phyloP scores from a whole-genome alignment of 2,329 filamentous ascomycete species.

The Ceratocystis papillata region DNA sequence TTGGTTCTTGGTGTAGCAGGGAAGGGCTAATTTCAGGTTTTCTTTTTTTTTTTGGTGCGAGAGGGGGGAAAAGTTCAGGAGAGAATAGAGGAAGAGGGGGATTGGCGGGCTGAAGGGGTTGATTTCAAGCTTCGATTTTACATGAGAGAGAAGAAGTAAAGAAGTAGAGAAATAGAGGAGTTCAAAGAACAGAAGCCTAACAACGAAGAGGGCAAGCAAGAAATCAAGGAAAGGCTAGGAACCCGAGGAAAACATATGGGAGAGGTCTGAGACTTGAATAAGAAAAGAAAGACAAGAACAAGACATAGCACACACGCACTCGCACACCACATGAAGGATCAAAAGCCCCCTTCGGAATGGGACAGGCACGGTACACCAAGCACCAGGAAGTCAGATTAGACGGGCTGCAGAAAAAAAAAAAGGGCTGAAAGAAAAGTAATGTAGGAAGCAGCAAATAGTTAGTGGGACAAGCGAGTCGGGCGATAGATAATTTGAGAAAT shows the following conservation, averaged over 20 bases:
- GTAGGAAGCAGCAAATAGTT: too few relatives aligned
- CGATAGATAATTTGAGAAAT: not conserved
- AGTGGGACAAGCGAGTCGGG: not conserved
- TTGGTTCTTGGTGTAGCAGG: slow-evolving; percentile 5
- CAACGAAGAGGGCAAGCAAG: not conserved
- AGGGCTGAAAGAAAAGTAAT: not conserved
- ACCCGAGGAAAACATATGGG: not conserved
- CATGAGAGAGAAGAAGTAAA: not conserved
- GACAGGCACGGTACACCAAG: not conserved
- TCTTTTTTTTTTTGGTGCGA: not conserved
- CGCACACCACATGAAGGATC: not conserved
- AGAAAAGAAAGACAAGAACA: not conserved
- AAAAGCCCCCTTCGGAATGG: slow-evolving; percentile 11
- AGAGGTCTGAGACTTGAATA: slow-evolving; percentile 9
- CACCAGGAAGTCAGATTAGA: slow-evolving; percentile 2
- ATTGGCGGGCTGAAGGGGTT: not conserved
- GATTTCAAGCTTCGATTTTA: not conserved
- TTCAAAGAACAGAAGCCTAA: not conserved
- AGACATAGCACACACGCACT: not conserved
- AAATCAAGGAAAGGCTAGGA: not conserved
- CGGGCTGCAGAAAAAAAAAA: slow-evolving; percentile 1
- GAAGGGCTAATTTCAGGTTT: not conserved
- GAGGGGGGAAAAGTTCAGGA: not conserved
- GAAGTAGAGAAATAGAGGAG: not conserved
- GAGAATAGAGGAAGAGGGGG: not conserved